Evolutionary conservation across 352 stramenopile genomes (phyloP).

Genomic region (Pythium biforme): DNA sequence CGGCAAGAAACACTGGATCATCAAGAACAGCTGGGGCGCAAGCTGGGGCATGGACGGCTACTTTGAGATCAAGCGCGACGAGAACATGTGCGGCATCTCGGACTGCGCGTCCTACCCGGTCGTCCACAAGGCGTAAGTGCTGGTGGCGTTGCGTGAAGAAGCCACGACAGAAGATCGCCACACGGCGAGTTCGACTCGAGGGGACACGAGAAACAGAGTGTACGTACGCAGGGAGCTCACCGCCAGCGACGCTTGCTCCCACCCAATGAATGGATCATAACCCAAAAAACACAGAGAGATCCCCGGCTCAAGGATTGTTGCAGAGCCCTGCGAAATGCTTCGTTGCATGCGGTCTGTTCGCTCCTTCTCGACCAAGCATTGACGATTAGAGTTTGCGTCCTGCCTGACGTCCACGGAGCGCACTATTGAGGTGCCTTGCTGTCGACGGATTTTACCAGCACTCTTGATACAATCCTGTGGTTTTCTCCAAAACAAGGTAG

Average conservation of each 20-base stretch:
- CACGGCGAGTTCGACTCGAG: not conserved
- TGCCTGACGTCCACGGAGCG: not conserved
- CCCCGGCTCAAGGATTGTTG: too few relatives aligned
- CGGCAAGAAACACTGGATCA: constrained; percentile 92
- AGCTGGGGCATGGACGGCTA: constrained; percentile 95
- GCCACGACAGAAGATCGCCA: too few relatives aligned
- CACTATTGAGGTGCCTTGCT: not conserved
- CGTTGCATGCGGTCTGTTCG: too few relatives aligned
- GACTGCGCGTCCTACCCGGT: constrained; percentile 87
- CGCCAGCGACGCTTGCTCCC: too few relatives aligned
- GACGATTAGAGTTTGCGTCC: too few relatives aligned
- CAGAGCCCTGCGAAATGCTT: too few relatives aligned
- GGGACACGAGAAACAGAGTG: too few relatives aligned
- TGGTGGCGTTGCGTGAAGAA: too few relatives aligned
- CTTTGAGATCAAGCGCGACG: constrained; percentile 93
- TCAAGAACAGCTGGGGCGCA: constrained; percentile 97
- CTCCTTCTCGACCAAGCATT: too few relatives aligned
- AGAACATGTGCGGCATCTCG: constrained; percentile 88
- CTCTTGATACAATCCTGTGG: not conserved
- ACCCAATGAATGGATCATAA: too few relatives aligned
- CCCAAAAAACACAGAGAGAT: too few relatives aligned
- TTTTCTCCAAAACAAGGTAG: not conserved
- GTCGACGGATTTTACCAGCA: not conserved
- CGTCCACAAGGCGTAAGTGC: constrained; percentile 28
- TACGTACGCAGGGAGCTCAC: too few relatives aligned